Conservation (phyloP, 164 flowering plant genomes). For the Euptelea pleiosperma region DNA sequence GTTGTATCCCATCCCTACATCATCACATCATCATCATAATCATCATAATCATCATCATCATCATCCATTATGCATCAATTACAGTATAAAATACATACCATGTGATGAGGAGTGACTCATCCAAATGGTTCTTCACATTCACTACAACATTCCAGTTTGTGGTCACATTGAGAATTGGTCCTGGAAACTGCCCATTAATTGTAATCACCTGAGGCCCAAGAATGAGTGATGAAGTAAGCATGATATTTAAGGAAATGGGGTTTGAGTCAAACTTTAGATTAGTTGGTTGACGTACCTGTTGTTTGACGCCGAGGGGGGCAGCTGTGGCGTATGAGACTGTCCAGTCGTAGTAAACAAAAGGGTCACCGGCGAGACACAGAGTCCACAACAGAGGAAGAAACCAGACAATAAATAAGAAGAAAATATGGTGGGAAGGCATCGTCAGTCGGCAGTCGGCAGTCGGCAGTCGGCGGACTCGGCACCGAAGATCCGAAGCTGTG, state of each 20-base stretch:
- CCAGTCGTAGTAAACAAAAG: conserved; percentile 68
- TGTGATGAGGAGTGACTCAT: conserved; percentile 86
- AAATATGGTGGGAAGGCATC: conserved; percentile 10
- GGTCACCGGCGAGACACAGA: conserved; percentile 50
- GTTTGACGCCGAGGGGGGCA: conserved; percentile 70
- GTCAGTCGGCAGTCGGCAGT: too few relatives aligned
- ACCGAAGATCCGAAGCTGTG: too few relatives aligned
- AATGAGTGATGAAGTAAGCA: not conserved
- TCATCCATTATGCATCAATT: not conserved
- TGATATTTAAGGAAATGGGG: not conserved
- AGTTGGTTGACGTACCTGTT: conserved; percentile 42
- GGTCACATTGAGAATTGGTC: conserved; percentile 82
- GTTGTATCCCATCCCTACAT: conserved; percentile 90
- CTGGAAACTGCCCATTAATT: conserved; percentile 82
- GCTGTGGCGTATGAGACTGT: conserved; percentile 65
- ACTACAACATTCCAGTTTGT: conserved; percentile 95
- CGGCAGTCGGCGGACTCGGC: too few relatives aligned
- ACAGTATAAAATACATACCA: conserved; percentile 44
- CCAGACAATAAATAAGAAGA: not conserved
- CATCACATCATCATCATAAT: conserved; percentile 19
- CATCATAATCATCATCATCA: not conserved
- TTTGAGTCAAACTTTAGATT: not conserved
- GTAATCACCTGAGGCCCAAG: conserved; percentile 64
- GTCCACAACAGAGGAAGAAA: conserved; percentile 9
- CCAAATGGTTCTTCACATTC: conserved; percentile 80